Percentiles rank a stretch among this genome's conserved stretches.
These are phyloP conservation scores for Psidium guajava DNA, from an alignment of 345 rosid genomes.

Conservation along the genomic window DNA sequence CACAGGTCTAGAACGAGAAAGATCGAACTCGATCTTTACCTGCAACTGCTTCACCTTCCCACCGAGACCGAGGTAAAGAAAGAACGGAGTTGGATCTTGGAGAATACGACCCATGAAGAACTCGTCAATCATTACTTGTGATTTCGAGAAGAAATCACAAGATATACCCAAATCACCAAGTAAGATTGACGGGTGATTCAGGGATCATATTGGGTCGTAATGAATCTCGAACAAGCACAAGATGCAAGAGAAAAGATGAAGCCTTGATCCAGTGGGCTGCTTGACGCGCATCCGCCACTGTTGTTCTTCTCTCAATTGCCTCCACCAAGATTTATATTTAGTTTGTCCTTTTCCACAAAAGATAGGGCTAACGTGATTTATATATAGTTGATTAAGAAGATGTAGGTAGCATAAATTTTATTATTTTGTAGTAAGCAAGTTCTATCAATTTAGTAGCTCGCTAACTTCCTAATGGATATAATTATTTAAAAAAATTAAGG, in stretches of 20 bases:
- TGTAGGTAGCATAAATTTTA: background rate
- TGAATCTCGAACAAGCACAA: background rate
- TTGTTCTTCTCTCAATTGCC: background rate
- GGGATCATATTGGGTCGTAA: background rate
- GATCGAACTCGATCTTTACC: background rate
- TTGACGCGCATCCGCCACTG: background rate
- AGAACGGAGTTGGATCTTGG: background rate
- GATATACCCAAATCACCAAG: background rate
- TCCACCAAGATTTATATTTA: background rate
- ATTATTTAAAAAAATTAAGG: rapidly evolving
- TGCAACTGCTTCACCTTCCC: background rate
- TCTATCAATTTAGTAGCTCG: background rate
- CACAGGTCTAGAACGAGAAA: background rate
- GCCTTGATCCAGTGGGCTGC: background rate
- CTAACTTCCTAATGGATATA: background rate
- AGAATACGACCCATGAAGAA: background rate
- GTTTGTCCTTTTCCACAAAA: background rate
- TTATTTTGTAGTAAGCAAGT: background rate
- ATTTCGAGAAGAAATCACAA: background rate
- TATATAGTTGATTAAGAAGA: background rate
- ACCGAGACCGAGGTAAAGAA: background rate
- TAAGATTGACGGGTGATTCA: background rate
- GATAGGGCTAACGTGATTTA: background rate
- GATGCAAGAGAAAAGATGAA: background rate
- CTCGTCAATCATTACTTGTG: background rate